Conservation (phyloP, 2,329 filamentous ascomycete genomes). For the Ceratocystiopsis brevicomis region DNA sequence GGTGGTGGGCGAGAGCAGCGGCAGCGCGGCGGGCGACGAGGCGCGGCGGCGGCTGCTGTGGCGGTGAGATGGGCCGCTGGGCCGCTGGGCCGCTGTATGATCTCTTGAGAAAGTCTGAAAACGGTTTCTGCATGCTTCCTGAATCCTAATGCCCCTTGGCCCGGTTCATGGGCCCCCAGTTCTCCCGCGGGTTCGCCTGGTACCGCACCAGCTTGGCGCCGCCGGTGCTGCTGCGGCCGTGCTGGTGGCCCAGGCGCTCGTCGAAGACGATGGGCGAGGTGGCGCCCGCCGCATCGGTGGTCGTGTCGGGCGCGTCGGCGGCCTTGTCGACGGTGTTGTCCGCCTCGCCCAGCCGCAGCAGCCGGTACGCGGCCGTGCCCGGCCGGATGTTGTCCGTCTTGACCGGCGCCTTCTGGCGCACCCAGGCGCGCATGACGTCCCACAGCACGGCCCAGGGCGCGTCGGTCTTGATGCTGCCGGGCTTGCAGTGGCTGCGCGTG, state of each 20-base stretch:
- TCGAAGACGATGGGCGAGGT: conserved; percentile 44
- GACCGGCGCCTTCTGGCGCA: conserved; percentile 59
- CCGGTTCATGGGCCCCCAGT: conserved; percentile 74
- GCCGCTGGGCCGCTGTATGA: too few relatives aligned
- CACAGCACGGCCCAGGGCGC: conserved; percentile 80
- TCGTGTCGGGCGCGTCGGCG: conserved; percentile 4
- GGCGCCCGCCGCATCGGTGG: conserved; percentile 14
- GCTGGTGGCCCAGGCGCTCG: conserved; percentile 55
- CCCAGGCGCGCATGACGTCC: conserved; percentile 88
- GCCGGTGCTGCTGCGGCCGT: conserved; percentile 16
- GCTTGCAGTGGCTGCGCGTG: conserved; percentile 72
- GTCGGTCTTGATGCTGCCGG: conserved; percentile 83
- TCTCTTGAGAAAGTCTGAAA: too few relatives aligned
- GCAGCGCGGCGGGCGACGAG: too few relatives aligned
- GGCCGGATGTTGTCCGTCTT: conserved; percentile 53
- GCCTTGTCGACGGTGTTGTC: conserved; percentile 6
- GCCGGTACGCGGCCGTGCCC: conserved; percentile 50
- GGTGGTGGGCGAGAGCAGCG: too few relatives aligned
- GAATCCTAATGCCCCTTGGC: conserved; percentile 35
- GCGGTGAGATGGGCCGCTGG: too few relatives aligned
- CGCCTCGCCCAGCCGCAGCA: conserved; percentile 36
- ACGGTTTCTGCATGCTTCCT: too few relatives aligned
- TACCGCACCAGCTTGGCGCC: conserved; percentile 62
- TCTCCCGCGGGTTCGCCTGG: conserved; percentile 72
- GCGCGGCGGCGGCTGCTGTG: too few relatives aligned